Percentiles rank a stretch among this genome's conserved stretches.
Evolutionary conservation across 2,329 filamentous ascomycete genomes (phyloP).

Genomic region (Exophiala calicioides): DNA sequence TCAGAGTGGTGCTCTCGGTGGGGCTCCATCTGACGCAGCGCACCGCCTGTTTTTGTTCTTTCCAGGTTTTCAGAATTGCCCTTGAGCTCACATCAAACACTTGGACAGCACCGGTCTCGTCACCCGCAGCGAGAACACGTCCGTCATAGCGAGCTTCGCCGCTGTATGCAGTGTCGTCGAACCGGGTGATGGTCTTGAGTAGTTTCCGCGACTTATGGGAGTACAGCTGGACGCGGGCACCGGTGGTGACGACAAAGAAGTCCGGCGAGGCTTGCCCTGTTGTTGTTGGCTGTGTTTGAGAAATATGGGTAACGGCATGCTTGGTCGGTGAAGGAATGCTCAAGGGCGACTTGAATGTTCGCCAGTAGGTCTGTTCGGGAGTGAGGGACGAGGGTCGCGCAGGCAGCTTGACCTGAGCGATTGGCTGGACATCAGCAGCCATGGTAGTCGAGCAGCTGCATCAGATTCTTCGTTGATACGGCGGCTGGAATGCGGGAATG

Average conservation of each 20-base stretch:
- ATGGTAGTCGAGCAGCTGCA: conserved; percentile 48
- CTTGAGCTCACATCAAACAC: conserved; percentile 90
- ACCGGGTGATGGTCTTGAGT: conserved; percentile 90
- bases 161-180: conserved; percentile 86
- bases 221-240: conserved; percentile 89
- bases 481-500: background rate
- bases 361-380: conserved; percentile 95
- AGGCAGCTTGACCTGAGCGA: conserved; percentile 79
- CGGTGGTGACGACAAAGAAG: conserved; percentile 89
- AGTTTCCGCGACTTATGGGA: conserved; percentile 89
- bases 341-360: conserved; percentile 87
- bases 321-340: conserved; percentile 88
- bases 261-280: conserved; percentile 60
- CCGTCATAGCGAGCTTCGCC: conserved; percentile 88
- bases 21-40: conserved; percentile 94
- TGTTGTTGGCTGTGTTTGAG: conserved; percentile 59
- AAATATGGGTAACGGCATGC: conserved; percentile 88
- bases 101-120: conserved; percentile 88
- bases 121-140: conserved; percentile 83
- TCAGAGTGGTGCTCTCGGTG: conserved; percentile 76
- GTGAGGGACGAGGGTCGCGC: conserved; percentile 80
- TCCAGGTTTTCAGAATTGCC: conserved; percentile 93
- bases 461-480: background rate
- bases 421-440: conserved; percentile 81
- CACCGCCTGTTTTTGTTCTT: conserved; percentile 88